Evolutionary conservation across 495 filamentous ascomycete species (phyloP), one percentile per base, ranked within the genome.

Genomic region (Pyronema omphalodes): DNA sequence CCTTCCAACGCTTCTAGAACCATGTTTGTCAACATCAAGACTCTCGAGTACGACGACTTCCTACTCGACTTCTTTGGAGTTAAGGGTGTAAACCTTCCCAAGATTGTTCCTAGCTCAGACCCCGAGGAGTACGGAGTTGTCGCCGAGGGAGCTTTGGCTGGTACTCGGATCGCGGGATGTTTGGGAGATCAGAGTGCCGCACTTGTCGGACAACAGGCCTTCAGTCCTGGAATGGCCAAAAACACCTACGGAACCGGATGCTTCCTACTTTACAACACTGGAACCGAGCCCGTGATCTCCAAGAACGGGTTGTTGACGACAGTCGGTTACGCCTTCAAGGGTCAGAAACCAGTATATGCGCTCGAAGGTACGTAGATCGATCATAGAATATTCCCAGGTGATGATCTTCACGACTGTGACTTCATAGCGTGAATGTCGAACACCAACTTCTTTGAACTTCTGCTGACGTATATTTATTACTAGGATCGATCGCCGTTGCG

Each of bases 171-270:
- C 59, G 79, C 83, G 15, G 88, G 88, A 61, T 89, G 85, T 64
- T 71, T 96, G 29, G 88, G 88, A 55, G 89, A 96, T 66, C 89
- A 96, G 67, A 93, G 88, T 37, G 80, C 86, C 45, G 89, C 89
- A 6, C 68, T 96, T 45, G 88, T 96, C 40, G 89, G 89, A 41
- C 88, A 96, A 66, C 84, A 86, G 63, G 88, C 83, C 19, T 94
- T 94, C 68, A 79, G 72, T 9, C 82, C 88, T 1, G 89, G 89
- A 47, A 75, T 75, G 58, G 89, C 89, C 39, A 96, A 96, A 73
- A 94, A 94, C 66, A 96, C 89, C 1, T 96, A 94, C 57, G 89
- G 89, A 40, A 96, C 89, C 1, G 89, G 89, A 33, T 94, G 88
- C 67, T 96, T 96, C 72, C 73, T 96, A 52, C 75, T 96, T 3